Evolutionary conservation across 352 stramenopile species (phyloP).

Genomic region (Globisporangium takayamanum): DNA sequence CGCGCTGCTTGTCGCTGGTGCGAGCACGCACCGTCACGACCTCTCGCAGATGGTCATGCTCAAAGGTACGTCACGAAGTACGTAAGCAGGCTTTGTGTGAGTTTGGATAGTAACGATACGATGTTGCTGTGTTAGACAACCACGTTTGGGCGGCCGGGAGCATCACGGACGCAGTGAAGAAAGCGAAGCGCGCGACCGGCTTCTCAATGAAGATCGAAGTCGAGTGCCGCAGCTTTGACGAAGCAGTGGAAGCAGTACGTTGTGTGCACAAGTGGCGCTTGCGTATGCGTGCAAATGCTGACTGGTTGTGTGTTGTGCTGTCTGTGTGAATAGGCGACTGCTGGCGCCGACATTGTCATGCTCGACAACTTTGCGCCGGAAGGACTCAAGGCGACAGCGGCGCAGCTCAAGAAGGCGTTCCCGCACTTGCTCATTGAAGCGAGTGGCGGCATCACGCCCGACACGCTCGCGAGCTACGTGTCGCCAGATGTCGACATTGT

Average conservation of each 20-base stretch:
- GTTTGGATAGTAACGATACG: no score
- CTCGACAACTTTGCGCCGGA: conserved; percentile 97
- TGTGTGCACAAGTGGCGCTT: not conserved
- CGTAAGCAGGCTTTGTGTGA: no score
- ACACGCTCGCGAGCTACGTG: conserved; percentile 92
- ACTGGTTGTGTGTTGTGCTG: not conserved
- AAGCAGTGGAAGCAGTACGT: conserved; percentile 89
- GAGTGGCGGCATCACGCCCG: conserved; percentile 95
- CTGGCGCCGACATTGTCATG: conserved; percentile 95
- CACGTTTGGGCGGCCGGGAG: conserved; percentile 95
- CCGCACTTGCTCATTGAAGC: conserved; percentile 95
- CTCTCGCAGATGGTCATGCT: conserved; percentile 99
- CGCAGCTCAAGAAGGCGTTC: conserved; percentile 91
- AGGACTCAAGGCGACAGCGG: conserved; percentile 88
- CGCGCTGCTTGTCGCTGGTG: conserved; percentile 94
- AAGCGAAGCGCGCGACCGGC: conserved; percentile 88
- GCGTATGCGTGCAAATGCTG: not conserved
- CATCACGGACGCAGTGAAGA: conserved; percentile 93
- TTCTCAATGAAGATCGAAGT: conserved; percentile 99
- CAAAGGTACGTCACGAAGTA: conserved; percentile 56
- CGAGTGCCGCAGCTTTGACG: conserved; percentile 92
- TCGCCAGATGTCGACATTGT: conserved; percentile 95
- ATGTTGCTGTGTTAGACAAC: conserved; percentile 77
- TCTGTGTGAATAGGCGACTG: conserved; percentile 33
- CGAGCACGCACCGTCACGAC: conserved; percentile 93